Evolutionary conservation across 257 asterid genomes (phyloP).

Genomic region (Galeopsis tetrahit): DNA sequence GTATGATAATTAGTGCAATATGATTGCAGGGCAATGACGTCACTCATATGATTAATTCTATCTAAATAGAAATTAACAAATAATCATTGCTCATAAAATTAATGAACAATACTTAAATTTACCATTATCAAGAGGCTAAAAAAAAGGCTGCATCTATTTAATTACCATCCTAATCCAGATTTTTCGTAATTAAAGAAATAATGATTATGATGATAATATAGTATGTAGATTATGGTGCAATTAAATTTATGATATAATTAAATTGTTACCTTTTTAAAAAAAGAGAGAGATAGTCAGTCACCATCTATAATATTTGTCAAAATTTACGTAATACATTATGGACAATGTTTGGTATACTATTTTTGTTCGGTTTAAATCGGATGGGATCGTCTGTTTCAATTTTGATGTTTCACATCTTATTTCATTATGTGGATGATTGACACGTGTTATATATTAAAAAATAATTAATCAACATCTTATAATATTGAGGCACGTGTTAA

Average conservation of each 20-base stretch:
- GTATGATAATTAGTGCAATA: constrained; percentile 9
- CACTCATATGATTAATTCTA: background rate
- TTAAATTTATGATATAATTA: background rate
- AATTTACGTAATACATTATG: too few species aligned
- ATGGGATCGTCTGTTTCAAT: too few species aligned
- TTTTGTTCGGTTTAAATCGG: too few species aligned
- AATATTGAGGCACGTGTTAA: too few species aligned
- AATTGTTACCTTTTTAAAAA: background rate
- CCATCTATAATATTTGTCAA: background rate
- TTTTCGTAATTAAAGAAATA: background rate
- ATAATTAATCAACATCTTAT: too few species aligned
- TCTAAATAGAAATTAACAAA: background rate
- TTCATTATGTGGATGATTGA: too few species aligned
- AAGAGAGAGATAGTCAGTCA: background rate
- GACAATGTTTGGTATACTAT: too few species aligned
- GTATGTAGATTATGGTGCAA: background rate
- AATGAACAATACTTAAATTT: background rate
- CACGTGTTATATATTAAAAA: too few species aligned
- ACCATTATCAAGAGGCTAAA: background rate
- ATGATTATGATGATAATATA: background rate
- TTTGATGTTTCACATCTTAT: too few species aligned
- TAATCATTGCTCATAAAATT: background rate
- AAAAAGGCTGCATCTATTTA: background rate
- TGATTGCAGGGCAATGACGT: constrained; percentile 8
- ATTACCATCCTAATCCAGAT: background rate